Conservation (phyloP, 306 rosid genomes). For the Trifolium pratense region DNA sequence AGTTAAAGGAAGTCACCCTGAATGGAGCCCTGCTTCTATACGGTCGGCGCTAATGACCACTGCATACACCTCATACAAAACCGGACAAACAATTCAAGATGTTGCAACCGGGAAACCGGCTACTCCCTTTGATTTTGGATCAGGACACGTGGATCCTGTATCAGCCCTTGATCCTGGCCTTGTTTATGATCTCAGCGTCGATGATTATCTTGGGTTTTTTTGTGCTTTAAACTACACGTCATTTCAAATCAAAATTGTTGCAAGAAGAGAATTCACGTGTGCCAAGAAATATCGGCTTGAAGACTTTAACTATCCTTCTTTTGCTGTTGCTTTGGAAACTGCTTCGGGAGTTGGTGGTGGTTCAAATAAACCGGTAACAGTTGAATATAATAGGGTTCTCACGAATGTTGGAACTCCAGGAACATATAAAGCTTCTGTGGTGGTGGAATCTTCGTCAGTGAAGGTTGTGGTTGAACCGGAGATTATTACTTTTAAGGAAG, state of each 20-base stretch:
- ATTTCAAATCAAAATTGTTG: conserved; percentile 50
- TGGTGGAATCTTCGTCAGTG: conserved; percentile 47
- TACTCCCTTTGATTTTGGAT: conserved; percentile 80
- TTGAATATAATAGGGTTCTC: conserved; percentile 63
- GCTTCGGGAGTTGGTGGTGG: conserved; percentile 71
- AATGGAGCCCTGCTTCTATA: conserved; percentile 92
- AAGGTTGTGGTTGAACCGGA: conserved; percentile 73
- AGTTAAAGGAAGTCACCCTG: conserved; percentile 71
- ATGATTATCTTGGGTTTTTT: conserved; percentile 70
- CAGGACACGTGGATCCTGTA: conserved; percentile 85
- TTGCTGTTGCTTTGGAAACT: conserved; percentile 76
- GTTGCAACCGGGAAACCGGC: conserved; percentile 62
- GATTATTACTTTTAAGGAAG: conserved; percentile 53
- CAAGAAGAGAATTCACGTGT: conserved; percentile 60
- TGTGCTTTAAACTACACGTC: conserved; percentile 74
- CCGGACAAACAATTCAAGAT: conserved; percentile 60
- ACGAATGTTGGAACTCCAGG: conserved; percentile 79
- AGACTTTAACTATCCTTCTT: conserved; percentile 88
- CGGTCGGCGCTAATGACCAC: conserved; percentile 96
- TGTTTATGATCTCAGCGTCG: conserved; percentile 65
- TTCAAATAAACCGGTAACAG: conserved; percentile 45
- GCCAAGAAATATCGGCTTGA: conserved; percentile 59
- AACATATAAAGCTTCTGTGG: conserved; percentile 59
- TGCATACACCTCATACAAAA: conserved; percentile 61
- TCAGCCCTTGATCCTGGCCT: conserved; percentile 95